Percentiles rank a stretch among this genome's conserved stretches.
Evolutionary conservation across 2,329 filamentous ascomycete species (phyloP).

Genomic region (Colletotrichum noveboracense): DNA sequence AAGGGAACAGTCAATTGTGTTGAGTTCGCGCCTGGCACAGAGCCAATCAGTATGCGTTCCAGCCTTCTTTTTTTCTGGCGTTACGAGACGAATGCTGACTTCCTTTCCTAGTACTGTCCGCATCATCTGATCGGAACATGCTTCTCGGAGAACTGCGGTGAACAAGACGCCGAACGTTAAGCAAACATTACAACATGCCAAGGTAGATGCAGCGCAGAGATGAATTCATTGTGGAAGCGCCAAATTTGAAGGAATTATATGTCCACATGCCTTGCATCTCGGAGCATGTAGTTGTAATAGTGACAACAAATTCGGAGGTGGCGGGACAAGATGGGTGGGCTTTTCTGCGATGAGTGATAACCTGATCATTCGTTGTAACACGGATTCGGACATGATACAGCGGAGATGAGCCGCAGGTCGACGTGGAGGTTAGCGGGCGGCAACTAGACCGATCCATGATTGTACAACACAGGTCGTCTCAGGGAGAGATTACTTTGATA

Average conservation of each 20-base stretch:
- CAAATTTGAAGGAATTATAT: not conserved
- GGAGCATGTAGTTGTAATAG: not conserved
- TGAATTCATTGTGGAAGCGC: not conserved
- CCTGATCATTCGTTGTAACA: not conserved
- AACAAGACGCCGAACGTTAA: not conserved
- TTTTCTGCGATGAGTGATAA: not conserved
- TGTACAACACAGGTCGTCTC: not conserved
- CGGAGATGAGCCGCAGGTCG: not conserved
- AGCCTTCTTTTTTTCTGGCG: not conserved
- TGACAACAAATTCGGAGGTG: not conserved
- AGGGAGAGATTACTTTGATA: not conserved
- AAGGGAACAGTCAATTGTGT: constrained; percentile 95
- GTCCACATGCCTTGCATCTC: not conserved
- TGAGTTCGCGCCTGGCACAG: constrained; percentile 83
- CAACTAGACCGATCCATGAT: not conserved
- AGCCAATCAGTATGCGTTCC: constrained; percentile 80
- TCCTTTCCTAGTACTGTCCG: constrained; percentile 74
- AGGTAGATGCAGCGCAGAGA: not conserved
- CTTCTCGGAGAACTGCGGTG: constrained; percentile 70
- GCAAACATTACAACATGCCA: not conserved
- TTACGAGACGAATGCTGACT: constrained; percentile 36
- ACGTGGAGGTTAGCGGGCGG: not conserved
- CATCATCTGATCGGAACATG: constrained; percentile 86
- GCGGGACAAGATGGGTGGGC: not conserved
- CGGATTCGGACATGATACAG: not conserved